Evolutionary conservation across 2,329 filamentous ascomycete genomes (phyloP).

Genomic region (Aspergillus chevalieri): DNA sequence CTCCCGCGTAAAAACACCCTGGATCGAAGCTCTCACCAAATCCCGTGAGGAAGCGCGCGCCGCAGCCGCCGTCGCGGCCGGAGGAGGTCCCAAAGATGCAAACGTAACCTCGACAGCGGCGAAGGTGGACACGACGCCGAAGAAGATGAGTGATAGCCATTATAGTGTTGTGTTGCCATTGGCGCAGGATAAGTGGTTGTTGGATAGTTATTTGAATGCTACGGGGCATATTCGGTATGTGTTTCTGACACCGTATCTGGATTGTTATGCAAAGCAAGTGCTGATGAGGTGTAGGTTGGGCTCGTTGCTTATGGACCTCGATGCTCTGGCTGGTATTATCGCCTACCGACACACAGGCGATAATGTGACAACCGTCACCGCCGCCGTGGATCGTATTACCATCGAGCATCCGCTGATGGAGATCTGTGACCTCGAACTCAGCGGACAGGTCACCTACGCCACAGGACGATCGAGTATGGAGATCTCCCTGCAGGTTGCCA

Average conservation of each 20-base stretch:
- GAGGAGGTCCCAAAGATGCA: not conserved
- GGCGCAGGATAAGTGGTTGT: constrained; percentile 67
- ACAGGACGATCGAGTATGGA: constrained; percentile 68
- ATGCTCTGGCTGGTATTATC: constrained; percentile 69
- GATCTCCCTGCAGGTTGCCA: constrained; percentile 67
- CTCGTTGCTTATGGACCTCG: constrained; percentile 72
- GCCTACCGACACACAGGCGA: constrained; percentile 68
- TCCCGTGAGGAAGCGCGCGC: constrained; percentile 40
- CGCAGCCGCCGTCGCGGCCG: not conserved
- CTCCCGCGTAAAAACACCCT: constrained; percentile 59
- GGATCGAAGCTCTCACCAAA: constrained; percentile 59
- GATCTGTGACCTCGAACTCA: constrained; percentile 72
- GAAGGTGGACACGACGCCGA: constrained; percentile 56
- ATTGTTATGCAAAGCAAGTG: too few relatives aligned
- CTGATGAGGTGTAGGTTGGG: constrained; percentile 49
- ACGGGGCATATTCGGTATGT: constrained; percentile 62
- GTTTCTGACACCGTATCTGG: too few relatives aligned
- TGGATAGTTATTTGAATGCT: constrained; percentile 72
- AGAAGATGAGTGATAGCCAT: constrained; percentile 66
- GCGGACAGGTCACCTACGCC: constrained; percentile 63
- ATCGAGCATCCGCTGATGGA: constrained; percentile 67
- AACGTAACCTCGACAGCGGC: constrained; percentile 18
- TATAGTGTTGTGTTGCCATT: constrained; percentile 63
- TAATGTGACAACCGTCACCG: constrained; percentile 57
- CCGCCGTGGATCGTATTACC: constrained; percentile 58